These are phyloP conservation scores for Tetrahymena thermophila DNA, from an alignment of 73 alveolate species.

Conservation along the genomic window DNA sequence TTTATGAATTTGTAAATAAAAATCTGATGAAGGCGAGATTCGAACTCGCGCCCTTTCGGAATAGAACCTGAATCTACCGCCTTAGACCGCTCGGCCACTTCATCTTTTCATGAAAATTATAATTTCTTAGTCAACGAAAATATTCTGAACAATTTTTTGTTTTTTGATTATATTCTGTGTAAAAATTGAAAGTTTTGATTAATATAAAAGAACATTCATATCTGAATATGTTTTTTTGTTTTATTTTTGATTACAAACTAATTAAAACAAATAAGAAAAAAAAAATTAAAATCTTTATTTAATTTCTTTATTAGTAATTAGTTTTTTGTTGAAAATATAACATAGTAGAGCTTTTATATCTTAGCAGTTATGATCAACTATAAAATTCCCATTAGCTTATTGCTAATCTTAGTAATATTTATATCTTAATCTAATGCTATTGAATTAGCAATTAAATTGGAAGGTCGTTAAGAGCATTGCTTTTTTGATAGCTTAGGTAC, in stretches of 20 bases:
- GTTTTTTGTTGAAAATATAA: background rate
- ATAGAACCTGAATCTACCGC: slow-evolving; percentile 4
- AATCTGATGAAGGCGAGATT: slow-evolving; percentile 1
- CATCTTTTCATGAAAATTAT: background rate
- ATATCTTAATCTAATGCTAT: background rate
- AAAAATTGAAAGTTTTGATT: background rate
- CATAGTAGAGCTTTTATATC: background rate
- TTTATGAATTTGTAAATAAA: background rate
- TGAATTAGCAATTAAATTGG: background rate
- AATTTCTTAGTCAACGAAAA: background rate
- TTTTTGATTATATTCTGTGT: background rate
- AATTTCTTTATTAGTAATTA: background rate
- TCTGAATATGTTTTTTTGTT: background rate
- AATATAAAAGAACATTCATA: background rate
- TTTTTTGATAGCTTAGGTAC: background rate
- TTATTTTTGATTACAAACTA: background rate
- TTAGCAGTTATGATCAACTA: background rate
- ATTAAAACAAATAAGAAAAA: background rate
- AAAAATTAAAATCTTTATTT: background rate
- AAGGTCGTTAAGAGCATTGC: background rate
- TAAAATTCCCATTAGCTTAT: background rate
- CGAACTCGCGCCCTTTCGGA: slow-evolving; percentile 8
- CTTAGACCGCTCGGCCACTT: slow-evolving; percentile 7
- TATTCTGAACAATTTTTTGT: background rate
- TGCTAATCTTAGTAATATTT: background rate